Percentiles rank a stretch among this genome's conserved stretches.
Conservation (phyloP, 192 early-diverging fungal genomes). For the Chytriomyces sp. region DNA sequence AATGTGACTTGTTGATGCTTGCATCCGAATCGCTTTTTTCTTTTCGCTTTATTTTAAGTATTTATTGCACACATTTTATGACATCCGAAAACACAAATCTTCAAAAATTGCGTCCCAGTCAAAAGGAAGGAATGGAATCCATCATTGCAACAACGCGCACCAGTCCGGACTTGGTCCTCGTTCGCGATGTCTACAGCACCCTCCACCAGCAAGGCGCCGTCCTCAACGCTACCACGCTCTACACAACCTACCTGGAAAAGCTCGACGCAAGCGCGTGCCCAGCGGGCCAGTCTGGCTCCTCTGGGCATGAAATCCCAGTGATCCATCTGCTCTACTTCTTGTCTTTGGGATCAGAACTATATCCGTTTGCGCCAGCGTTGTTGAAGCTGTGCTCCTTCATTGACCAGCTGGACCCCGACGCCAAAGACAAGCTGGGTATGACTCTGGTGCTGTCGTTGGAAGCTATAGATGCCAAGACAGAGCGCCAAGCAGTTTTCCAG, state of each 20-base stretch:
- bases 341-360: background rate
- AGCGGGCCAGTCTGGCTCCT: background rate
- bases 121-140: constrained; percentile 9
- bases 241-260: background rate
- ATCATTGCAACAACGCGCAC: constrained; percentile 14
- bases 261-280: no score
- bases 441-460: constrained; percentile 6
- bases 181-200: background rate
- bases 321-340: constrained; percentile 26
- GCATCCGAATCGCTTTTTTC: no score
- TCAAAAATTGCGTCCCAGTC: no score
- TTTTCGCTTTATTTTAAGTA: no score
- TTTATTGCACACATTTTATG: no score
- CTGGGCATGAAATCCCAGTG: background rate
- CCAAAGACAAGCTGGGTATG: constrained; percentile 14
- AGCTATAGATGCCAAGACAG: background rate
- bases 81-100: no score
- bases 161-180: background rate
- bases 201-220: constrained; percentile 8
- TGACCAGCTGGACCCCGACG: constrained; percentile 10
- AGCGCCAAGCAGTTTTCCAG: constrained; percentile 25
- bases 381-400: background rate
- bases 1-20: constrained; percentile 1
- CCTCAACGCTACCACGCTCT: background rate
- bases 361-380: background rate